Conservation (phyloP, 2,329 filamentous ascomycete species). For the Aspergillus carbonarius region DNA sequence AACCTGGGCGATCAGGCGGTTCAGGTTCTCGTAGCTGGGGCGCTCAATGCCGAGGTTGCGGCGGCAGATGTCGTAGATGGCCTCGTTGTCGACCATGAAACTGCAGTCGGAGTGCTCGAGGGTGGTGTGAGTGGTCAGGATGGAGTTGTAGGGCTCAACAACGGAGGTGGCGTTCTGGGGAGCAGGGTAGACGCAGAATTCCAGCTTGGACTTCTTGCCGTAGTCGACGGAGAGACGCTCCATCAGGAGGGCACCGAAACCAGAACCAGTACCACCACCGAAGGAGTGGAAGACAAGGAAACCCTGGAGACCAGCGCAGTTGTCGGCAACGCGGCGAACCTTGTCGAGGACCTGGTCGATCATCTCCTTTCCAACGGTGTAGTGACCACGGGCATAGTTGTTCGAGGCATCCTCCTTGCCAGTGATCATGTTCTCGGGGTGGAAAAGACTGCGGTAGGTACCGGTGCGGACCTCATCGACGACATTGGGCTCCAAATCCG, state of each 20-base stretch:
- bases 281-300: conserved; percentile 99
- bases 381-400: conserved; percentile 99
- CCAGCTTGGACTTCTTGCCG: conserved; percentile 99
- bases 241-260: conserved; percentile 97
- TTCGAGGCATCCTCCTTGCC: conserved; percentile 99
- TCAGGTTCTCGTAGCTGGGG: conserved; percentile 97
- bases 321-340: conserved; percentile 95
- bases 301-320: conserved; percentile 96
- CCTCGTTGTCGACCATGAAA: conserved; percentile 99
- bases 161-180: conserved; percentile 96
- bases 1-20: conserved; percentile 97
- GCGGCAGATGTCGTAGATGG: conserved; percentile 99
- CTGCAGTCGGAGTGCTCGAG: conserved; percentile 99
- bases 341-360: conserved; percentile 98
- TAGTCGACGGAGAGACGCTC: conserved; percentile 98
- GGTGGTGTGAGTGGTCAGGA: conserved; percentile 97
- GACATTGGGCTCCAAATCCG: conserved; percentile 99
- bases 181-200: conserved; percentile 98
- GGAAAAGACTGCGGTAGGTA: conserved; percentile 93
- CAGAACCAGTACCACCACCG: conserved; percentile 96
- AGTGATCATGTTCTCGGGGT: conserved; percentile 99
- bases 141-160: conserved; percentile 99
- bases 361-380: conserved; percentile 99
- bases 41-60: conserved; percentile 96
- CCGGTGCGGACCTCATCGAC: conserved; percentile 99